Base-by-base conservation (phyloP, 176 grass and related monocot genomes). In the Zizania latifolia region DNA sequence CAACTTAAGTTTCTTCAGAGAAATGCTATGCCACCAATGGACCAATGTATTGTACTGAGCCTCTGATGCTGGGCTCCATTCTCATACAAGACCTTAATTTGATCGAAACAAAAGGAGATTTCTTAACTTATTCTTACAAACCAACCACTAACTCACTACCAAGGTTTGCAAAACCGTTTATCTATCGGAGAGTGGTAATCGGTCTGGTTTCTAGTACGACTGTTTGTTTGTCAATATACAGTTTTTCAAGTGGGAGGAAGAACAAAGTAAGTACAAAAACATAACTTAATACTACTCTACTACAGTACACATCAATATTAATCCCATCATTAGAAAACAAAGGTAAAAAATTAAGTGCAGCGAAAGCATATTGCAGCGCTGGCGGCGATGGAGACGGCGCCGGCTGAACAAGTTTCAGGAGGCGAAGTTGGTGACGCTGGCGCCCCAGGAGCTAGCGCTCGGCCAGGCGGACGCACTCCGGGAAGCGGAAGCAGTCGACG, bases 401-500 rank as follows among this genome's bases (percentile, higher is more conserved):
- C n/a, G n/a, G n/a, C n/a, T n/a, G n/a, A n/a, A n/a, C n/a, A n/a
- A n/a, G n/a, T n/a, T 19, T 53, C n/a, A 53, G 48, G 85, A 67
- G 57, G 89, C 89, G 33, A 96, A 77, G 70, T 85, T 92, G 58
- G 93, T 92, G 78, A 96, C 90, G 65, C 93, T 92, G 78, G 92
- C 90, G 65, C 93, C 89, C 92, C 93, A 96, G 0, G 93, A 90
- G 7, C n/a, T n/a, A n/a, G n/a, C 84, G 80, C 59, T 90, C 84
- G 6, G 89, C 96, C 2, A 92, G 82, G 38, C 68, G 81, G 32
- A 92, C 82, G 8, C 92, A 99, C 34, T 99, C 89, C 0, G 36
- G 38, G 70, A 95, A 99, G 0, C 96, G 84, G 57, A 86, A 99
- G 58, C 96, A 99, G 51, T 70, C 79, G 58, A 99, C 79, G 26